Percentiles rank a stretch among this genome's conserved stretches.
These are phyloP conservation scores for Balamuthia mandrillaris DNA, from an alignment of 208 protist genomes.

Conservation along the genomic window DNA sequence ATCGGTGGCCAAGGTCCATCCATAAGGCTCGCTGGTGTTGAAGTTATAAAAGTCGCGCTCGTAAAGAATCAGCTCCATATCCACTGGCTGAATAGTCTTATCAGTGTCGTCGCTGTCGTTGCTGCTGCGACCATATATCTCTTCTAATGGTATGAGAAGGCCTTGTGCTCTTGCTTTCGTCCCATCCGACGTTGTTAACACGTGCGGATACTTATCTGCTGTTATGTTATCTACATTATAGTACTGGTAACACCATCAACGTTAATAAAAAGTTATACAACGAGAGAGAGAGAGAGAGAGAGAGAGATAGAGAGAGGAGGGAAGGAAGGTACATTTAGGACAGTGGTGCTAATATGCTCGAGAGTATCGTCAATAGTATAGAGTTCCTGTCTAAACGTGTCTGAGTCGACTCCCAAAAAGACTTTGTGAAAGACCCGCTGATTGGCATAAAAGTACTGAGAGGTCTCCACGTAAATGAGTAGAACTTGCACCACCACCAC, in stretches of 20 bases:
- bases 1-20: not conserved
- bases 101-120: not conserved
- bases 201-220: slow-evolving; percentile 13
- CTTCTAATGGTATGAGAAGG: too few species aligned
- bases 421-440: slow-evolving; percentile 17
- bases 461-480: slow-evolving; percentile 19
- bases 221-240: not conserved
- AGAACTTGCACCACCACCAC: slow-evolving; percentile 35
- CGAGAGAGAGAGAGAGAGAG: not conserved
- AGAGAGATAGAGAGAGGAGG: not conserved
- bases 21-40: not conserved
- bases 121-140: not conserved
- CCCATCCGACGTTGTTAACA: not conserved
- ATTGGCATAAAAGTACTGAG: slow-evolving; percentile 2
- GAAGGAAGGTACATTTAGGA: not conserved
- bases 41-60: not conserved
- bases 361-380: slow-evolving; percentile 5
- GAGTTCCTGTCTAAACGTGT: not conserved
- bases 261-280: not conserved
- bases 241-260: not conserved
- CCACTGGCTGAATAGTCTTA: not conserved
- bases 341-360: not conserved
- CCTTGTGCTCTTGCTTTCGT: too few species aligned
- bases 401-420: not conserved
- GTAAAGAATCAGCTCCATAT: not conserved